These are phyloP conservation scores for Bisporella sp. DNA, from an alignment of 2,329 filamentous ascomycete species.

Conservation along the genomic window DNA sequence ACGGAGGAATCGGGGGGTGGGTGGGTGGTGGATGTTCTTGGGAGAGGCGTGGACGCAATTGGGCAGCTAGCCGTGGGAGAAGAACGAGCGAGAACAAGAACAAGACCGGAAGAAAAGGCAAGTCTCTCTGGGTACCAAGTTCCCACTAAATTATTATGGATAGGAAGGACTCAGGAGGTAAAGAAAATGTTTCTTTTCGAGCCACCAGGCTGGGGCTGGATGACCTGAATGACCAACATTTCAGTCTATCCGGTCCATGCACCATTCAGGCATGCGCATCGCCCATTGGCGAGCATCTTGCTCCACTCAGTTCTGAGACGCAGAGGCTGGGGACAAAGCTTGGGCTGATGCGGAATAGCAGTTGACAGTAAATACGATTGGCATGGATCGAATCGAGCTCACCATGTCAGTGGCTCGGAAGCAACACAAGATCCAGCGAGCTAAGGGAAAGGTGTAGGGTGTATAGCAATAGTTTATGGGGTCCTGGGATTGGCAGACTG, in stretches of 20 bases:
- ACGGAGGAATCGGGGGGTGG: not conserved
- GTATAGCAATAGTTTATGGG: no score
- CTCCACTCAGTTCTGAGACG: not conserved
- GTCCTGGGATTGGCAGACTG: no score
- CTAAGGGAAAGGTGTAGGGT: no score
- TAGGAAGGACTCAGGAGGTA: not conserved
- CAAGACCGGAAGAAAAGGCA: not conserved
- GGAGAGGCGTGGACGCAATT: not conserved
- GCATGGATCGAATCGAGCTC: not conserved
- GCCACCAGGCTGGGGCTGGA: constrained; percentile 7
- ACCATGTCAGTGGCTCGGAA: not conserved
- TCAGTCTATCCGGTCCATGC: constrained; percentile 3
- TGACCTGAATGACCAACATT: constrained; percentile 16
- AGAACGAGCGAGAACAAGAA: constrained; percentile 8
- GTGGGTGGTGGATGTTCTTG: not conserved
- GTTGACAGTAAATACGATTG: not conserved
- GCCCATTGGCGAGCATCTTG: not conserved
- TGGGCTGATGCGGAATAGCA: not conserved
- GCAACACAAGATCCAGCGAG: not conserved
- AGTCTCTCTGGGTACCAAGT: not conserved
- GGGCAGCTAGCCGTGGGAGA: constrained; percentile 13
- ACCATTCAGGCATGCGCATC: not conserved
- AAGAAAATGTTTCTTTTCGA: not conserved
- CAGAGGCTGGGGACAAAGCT: not conserved
- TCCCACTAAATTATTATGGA: constrained; percentile 6